A percentile compares a stretch with the other conserved stretches of the same genome.
These are phyloP conservation scores for Microthlaspi erraticum DNA, from an alignment of 345 rosid genomes.

Conservation along the genomic window DNA sequence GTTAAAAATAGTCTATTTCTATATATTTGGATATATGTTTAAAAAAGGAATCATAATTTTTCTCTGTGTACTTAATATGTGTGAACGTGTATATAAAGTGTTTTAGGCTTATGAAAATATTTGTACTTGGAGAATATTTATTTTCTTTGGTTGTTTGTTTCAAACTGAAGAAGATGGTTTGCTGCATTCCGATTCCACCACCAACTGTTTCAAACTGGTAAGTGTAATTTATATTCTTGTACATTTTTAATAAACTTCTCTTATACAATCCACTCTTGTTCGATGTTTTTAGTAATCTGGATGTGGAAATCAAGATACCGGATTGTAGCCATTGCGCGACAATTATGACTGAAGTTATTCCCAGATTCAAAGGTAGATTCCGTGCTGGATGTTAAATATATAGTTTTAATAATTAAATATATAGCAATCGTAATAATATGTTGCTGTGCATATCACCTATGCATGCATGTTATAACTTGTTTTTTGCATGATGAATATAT, in stretches of 20 bases:
- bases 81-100: constrained; percentile 24
- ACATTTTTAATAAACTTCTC: not conserved
- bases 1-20: not conserved
- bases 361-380: constrained; percentile 65
- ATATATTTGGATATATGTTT: not conserved
- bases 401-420: not conserved
- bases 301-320: constrained; percentile 59
- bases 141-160: not conserved
- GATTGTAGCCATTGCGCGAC: constrained; percentile 67
- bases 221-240: constrained; percentile 1
- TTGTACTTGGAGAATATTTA: not conserved
- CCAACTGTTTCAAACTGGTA: not conserved
- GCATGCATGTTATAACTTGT: constrained; percentile 10
- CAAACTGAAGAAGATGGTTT: constrained; percentile 16
- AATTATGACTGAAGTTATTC: constrained; percentile 52
- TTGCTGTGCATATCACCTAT: not conserved
- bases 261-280: not conserved
- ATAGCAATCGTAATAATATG: not conserved
- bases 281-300: constrained; percentile 41
- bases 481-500: constrained; percentile 15
- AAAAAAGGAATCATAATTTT: not conserved
- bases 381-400: not conserved
- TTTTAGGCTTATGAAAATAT: not conserved
- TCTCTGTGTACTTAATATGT: not conserved
- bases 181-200: not conserved